Conservation (phyloP, 2,329 filamentous ascomycete genomes). For the Geosmithia morbida region DNA sequence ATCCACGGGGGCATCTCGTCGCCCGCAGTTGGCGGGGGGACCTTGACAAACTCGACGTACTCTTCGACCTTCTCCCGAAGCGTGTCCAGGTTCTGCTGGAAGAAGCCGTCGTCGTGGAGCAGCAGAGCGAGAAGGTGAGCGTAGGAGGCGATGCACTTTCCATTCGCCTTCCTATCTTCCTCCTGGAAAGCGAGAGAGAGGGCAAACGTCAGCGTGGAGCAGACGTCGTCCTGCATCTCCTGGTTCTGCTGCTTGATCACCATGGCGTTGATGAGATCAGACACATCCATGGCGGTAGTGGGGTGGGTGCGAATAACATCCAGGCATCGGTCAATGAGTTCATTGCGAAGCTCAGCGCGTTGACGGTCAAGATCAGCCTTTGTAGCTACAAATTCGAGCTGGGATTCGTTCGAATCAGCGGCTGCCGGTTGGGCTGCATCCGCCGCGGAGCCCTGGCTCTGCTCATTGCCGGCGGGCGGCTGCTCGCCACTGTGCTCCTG, state of each 20-base stretch:
- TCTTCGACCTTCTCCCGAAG: slow-evolving; percentile 64
- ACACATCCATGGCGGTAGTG: slow-evolving; percentile 77
- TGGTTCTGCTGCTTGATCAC: slow-evolving; percentile 42
- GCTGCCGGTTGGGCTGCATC: not conserved
- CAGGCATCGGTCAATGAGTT: slow-evolving; percentile 77
- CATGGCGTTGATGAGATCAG: slow-evolving; percentile 70
- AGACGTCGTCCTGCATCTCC: slow-evolving; percentile 55
- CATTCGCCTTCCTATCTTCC: slow-evolving; percentile 46
- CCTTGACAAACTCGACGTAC: slow-evolving; percentile 66
- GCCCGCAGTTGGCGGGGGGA: slow-evolving; percentile 47
- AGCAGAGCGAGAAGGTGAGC: slow-evolving; percentile 83
- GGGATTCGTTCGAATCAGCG: slow-evolving; percentile 3
- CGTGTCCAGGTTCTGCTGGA: slow-evolving; percentile 57
- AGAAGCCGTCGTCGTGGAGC: slow-evolving; percentile 71
- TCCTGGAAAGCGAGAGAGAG: slow-evolving; percentile 51
- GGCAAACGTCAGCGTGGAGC: slow-evolving; percentile 69
- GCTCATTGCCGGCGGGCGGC: not conserved
- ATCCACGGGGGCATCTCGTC: slow-evolving; percentile 89
- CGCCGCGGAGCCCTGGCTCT: not conserved
- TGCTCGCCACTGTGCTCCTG: slow-evolving; percentile 4
- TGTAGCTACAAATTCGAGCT: slow-evolving; percentile 16
- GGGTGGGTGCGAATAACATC: slow-evolving; percentile 83
- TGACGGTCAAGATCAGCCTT: slow-evolving; percentile 70
- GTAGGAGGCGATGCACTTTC: slow-evolving; percentile 62
- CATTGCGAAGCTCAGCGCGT: slow-evolving; percentile 55